phyloP scores from a whole-genome alignment of 352 stramenopile species.

The Globisporangium carolinianum region DNA sequence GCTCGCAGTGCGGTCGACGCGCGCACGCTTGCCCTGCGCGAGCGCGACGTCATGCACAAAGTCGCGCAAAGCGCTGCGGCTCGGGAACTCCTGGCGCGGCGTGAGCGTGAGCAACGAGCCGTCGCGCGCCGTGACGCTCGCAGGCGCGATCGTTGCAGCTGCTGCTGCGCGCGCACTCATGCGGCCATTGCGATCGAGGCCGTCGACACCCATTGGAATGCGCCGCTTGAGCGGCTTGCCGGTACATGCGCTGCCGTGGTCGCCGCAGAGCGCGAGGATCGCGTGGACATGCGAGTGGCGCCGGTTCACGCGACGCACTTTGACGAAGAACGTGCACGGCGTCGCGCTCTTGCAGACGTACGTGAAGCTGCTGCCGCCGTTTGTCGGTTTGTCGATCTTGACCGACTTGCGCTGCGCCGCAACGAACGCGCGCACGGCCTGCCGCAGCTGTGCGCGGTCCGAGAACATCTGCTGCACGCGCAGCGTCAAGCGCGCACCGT shows the following conservation, averaged over 20 bases:
- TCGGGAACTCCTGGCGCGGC: slow-evolving; percentile 27
- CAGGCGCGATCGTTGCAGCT: background rate
- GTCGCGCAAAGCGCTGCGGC: slow-evolving; percentile 26
- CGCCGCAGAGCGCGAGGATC: slow-evolving; percentile 17
- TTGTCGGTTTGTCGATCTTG: slow-evolving; percentile 25
- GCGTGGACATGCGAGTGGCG: slow-evolving; percentile 1
- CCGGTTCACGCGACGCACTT: slow-evolving; percentile 18
- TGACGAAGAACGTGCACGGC: slow-evolving; percentile 31
- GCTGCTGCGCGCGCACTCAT: background rate
- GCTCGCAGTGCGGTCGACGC: slow-evolving; percentile 27
- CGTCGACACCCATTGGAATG: too few species aligned
- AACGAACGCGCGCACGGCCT: slow-evolving; percentile 35
- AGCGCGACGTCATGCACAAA: slow-evolving; percentile 45
- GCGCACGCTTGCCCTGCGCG: slow-evolving; percentile 35
- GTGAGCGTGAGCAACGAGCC: slow-evolving; percentile 25
- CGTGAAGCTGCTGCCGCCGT: slow-evolving; percentile 43
- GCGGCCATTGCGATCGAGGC: background rate
- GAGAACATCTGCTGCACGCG: slow-evolving; percentile 25
- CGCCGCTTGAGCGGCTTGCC: slow-evolving; percentile 13
- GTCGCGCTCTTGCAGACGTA: slow-evolving; percentile 40
- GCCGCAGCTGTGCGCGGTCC: slow-evolving; percentile 24
- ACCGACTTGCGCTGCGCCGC: slow-evolving; percentile 32
- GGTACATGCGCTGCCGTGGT: slow-evolving; percentile 27
- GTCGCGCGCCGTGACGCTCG: slow-evolving; percentile 10
- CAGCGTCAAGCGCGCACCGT: slow-evolving; percentile 1